These are phyloP conservation scores for Trichothecium roseum DNA, from an alignment of 2,329 filamentous ascomycete genomes.

Conservation along the genomic window DNA sequence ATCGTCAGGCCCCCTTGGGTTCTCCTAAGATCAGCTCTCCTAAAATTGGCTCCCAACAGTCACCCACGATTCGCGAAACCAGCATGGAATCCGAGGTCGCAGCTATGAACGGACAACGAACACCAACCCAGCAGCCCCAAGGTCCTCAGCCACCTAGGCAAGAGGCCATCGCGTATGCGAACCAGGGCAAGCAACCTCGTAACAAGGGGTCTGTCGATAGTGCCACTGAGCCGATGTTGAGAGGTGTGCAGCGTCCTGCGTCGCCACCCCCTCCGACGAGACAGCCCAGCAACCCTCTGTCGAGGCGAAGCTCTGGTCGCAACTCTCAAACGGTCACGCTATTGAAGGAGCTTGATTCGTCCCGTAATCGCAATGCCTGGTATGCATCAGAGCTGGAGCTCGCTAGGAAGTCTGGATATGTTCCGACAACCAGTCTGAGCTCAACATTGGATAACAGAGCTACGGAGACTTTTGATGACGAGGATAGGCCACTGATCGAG, in stretches of 20 bases:
- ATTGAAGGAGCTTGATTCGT: constrained; percentile 75
- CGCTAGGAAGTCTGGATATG: constrained; percentile 82
- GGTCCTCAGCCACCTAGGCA: constrained; percentile 13
- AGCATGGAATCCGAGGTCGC: constrained; percentile 38
- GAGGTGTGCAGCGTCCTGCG: constrained; percentile 27
- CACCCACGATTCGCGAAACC: constrained; percentile 26
- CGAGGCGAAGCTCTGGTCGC: constrained; percentile 48
- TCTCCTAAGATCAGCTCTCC: constrained; percentile 26
- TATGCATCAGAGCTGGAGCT: constrained; percentile 91
- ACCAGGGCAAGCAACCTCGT: constrained; percentile 21
- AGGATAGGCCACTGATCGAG: constrained; percentile 85
- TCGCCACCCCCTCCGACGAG: constrained; percentile 50
- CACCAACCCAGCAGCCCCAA: constrained; percentile 42
- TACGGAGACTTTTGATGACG: constrained; percentile 75
- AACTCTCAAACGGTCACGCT: constrained; percentile 63
- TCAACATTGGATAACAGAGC: constrained; percentile 67
- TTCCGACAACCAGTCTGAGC: constrained; percentile 57
- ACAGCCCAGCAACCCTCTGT: constrained; percentile 47
- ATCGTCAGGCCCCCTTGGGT: constrained; percentile 25
- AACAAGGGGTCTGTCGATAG: constrained; percentile 61
- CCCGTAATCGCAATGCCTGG: constrained; percentile 87
- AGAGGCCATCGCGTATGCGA: constrained; percentile 37
- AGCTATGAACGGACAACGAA: constrained; percentile 49
- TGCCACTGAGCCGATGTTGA: constrained; percentile 44
- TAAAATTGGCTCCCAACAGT: constrained; percentile 21